Base-by-base conservation (phyloP, 106 monocot species). In the Dendrobium huoshanense region DNA sequence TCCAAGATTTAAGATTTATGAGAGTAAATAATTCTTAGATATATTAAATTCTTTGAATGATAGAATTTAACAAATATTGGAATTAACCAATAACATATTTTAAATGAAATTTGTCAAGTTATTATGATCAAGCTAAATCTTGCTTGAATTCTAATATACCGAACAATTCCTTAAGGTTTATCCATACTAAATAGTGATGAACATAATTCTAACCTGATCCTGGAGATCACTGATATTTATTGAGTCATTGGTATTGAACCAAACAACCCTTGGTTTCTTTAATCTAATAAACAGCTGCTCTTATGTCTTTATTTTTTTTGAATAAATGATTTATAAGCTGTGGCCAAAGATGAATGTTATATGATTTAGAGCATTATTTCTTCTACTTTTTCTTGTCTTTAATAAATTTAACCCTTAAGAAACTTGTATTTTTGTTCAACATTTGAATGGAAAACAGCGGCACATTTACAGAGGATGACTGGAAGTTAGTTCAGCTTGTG, bases 401-500 rank as follows among this genome's bases (percentile, higher is more conserved):
- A 77, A 55, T 49, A 15, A 16, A 51, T 13, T 68, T 10, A 4
- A 2, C 31, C 7, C 18, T 31, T 25, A 29, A 31, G 10, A 78
- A 33, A 42, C 7, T 65, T 0, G 22, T 51, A 18, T 33, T 40
- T 16, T 43, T 27, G 11, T 77, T 55, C 59, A 61, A 54, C 45
- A 73, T 80, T 48, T 78, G 17, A 64, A 82, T 78, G 54, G 18
- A 41, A 77, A 79, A 13, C 92, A 94, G 97, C 27, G 85, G 77
- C 51, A 33, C 81, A 37, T 99, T 95, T 73, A 91, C 98, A 64
- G 98, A 99, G 80, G 98, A 99, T 68, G 95, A 93, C 75, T 99
- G 98, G 98, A 99, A 95, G 82, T 75, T 95, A 45, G 95, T 95
- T 78, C 98, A 99, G 82, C 80, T 99, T 73, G 87, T 99, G 54